Base-by-base conservation (phyloP, 306 rosid species). In the Quercus ilex region DNA sequence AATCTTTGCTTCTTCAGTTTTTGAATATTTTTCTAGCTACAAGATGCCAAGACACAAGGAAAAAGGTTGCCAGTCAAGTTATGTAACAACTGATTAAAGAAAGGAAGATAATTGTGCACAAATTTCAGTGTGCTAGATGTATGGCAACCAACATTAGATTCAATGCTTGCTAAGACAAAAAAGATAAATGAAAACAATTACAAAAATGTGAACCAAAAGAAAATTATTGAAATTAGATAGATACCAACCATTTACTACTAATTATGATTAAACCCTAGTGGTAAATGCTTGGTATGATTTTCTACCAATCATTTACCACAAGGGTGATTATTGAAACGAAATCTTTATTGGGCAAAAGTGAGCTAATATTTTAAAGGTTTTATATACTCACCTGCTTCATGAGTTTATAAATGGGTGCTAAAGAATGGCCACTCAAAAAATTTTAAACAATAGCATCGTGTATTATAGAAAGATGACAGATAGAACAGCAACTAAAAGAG, bases 1-100 rank as follows among this genome's bases (percentile, higher is more conserved):
- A 70, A 94, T 88, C 83, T 92, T 94, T 59, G 92, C 93, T 81
- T 94, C 97, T 88, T 94, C 98, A 26, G 93, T 86, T 85, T 94
- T 94, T 76, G 98, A 86, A 80, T 94, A 94, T 58, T 86, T 92
- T 87, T 94, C 97, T 38, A 94, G 93, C 98, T 91, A 70, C 59
- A 63, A 19, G 31, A 75, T 49, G 68, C 46, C 49, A 71, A 78
- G 55, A 79, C 46, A n/a, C 21, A 64, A 15, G 57, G 56, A 73
- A 72, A 26, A 81, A 57, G 17, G 56, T 65, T 65, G 26, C 76
- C 52, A 83, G 65, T 71, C n/a, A 77, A 76, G 49, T 74, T 63
- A 69, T 31, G 14, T 65, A 79, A 18, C 71, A 23, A 1, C 21
- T 11, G 14, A 56, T 17, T 14, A 69, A 73, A 82, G 69, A 52